phyloP scores from a whole-genome alignment of 2,329 filamentous ascomycete genomes.

The Exophiala viscosa region DNA sequence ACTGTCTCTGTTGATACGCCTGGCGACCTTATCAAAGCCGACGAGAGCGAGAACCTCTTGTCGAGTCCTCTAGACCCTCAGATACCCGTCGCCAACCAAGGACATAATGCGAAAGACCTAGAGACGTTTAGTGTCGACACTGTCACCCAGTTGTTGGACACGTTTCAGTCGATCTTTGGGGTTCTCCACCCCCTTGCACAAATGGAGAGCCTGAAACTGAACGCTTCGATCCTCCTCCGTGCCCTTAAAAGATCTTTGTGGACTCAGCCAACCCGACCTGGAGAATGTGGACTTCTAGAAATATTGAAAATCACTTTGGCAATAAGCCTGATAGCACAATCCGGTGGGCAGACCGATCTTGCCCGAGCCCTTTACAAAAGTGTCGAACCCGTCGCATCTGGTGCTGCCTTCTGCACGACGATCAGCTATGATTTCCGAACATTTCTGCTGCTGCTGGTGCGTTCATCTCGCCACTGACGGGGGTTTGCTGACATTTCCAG shows the following conservation, averaged over 20 bases:
- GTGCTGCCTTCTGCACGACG: background rate
- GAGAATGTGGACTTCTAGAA: slow-evolving; percentile 8
- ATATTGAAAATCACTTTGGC: slow-evolving; percentile 10
- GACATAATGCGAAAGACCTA: background rate
- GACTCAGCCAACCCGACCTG: slow-evolving; percentile 1
- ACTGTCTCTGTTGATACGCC: background rate
- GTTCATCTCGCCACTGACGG: background rate
- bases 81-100: background rate
- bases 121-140: slow-evolving; percentile 1
- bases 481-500: background rate
- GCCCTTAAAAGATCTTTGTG: slow-evolving; percentile 8
- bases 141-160: slow-evolving; percentile 3
- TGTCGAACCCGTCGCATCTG: background rate
- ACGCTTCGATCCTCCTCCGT: slow-evolving; percentile 3
- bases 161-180: slow-evolving; percentile 5
- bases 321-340: background rate
- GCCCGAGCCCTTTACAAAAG: slow-evolving; percentile 3
- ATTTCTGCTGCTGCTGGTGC: slow-evolving; percentile 4
- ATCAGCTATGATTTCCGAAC: slow-evolving; percentile 9
- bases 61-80: background rate
- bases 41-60: background rate
- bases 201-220: slow-evolving; percentile 2
- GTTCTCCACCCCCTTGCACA: slow-evolving; percentile 10
- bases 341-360: slow-evolving; percentile 1
- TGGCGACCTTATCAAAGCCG: background rate